Base-by-base conservation (phyloP, 2,329 filamentous ascomycete species). In the Colletotrichum limetticola region DNA sequence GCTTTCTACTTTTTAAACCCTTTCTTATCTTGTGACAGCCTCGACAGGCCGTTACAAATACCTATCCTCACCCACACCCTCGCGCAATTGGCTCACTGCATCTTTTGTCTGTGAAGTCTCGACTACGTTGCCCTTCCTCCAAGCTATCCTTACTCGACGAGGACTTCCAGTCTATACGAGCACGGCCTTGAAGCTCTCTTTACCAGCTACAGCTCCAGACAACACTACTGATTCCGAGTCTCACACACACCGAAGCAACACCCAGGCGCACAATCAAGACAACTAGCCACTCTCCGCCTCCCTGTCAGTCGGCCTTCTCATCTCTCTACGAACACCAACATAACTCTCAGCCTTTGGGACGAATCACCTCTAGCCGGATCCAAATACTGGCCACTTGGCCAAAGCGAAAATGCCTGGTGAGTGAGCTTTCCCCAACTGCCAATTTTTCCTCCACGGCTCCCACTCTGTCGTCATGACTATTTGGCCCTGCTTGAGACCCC, bases 1-100 rank as follows among this genome's bases (percentile, higher is more conserved):
- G 63, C 46, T 66, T 49, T 66, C 26, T 26, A 46, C 22, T 24
- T 53, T 61, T 66, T 55, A n/a, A 32, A 64, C 32, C 42, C 55
- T 58, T 62, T 68, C 24, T 53, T 42, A 68, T 72, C 69, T 72
- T 70, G 59, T 72, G 70, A 72, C 70, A 65, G 46, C 59, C 59
- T 72, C 70, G 46, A 65, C 56, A 16, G 22, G 32, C 35, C 66
- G 66, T 70, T 72, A 72, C 70, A 72, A 72, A 72, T 70, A 72
- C 60, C 66, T 59, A 63, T 52, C 59, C n/a, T 65, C 56, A 28
- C 46, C 64, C 65, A 37, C 42, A 14, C 37, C 66, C 69, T 62
- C 53, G 7, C 53, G 26, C 46, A 28, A 69, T 63, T 69, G n/a
- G 42, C 6, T 11, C 22, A 12, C 12, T 12, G 11, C 19, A 4